Percentiles rank a stretch among this genome's conserved stretches.
Conservation (phyloP, 805 yeast species). For the Osmozyma mogii region DNA sequence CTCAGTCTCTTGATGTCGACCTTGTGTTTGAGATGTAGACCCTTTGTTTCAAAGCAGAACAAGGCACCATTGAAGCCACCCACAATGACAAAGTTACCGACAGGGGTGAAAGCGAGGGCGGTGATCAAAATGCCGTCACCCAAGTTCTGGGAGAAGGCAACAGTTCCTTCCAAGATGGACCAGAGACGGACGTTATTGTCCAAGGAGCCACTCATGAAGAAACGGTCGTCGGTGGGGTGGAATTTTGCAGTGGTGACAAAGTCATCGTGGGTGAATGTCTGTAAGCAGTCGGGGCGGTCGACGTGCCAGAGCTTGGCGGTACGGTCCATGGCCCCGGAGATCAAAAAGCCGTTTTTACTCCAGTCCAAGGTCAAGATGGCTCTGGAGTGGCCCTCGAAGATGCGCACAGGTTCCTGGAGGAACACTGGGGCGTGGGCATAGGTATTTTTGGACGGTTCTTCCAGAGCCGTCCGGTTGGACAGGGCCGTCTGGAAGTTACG, state of each 20-base stretch:
- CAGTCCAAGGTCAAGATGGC: slow-evolving; percentile 75
- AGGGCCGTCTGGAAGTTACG: slow-evolving; percentile 13
- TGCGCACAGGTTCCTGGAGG: slow-evolving; percentile 53
- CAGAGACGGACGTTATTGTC: slow-evolving; percentile 73
- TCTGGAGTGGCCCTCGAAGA: slow-evolving; percentile 58
- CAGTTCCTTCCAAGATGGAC: slow-evolving; percentile 70
- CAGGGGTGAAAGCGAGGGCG: slow-evolving; percentile 65
- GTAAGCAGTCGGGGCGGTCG: slow-evolving; percentile 53
- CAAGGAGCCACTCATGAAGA: slow-evolving; percentile 74
- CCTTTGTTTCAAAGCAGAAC: slow-evolving; percentile 53
- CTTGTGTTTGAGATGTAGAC: slow-evolving; percentile 37
- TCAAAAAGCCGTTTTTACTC: slow-evolving; percentile 77
- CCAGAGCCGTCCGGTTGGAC: no score
- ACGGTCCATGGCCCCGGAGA: slow-evolving; percentile 78
- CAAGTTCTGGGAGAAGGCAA: slow-evolving; percentile 42
- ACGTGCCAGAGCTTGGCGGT: slow-evolving; percentile 83
- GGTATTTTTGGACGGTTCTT: no score
- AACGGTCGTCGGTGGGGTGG: slow-evolving; percentile 82
- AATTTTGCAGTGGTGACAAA: slow-evolving; percentile 75
- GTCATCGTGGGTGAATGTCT: slow-evolving; percentile 66
- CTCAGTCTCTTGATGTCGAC: slow-evolving; percentile 25
- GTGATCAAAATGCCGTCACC: slow-evolving; percentile 66
- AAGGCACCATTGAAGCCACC: slow-evolving; percentile 79
- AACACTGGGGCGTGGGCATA: slow-evolving; percentile 60
- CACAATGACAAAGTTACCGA: slow-evolving; percentile 48